phyloP scores from a whole-genome alignment of 2,329 filamentous ascomycete species.

The Aspergillus ibericus region DNA sequence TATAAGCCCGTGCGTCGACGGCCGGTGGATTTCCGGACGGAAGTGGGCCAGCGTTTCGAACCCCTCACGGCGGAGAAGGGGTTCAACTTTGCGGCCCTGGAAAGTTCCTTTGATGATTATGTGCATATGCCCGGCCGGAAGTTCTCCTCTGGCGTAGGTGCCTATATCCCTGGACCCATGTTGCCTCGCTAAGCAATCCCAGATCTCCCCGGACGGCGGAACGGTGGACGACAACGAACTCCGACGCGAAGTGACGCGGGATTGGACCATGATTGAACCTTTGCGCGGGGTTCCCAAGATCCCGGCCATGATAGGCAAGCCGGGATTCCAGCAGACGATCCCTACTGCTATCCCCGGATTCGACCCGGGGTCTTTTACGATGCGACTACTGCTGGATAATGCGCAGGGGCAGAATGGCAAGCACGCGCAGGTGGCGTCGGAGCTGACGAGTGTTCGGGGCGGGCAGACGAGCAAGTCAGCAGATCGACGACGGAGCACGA shows the following conservation, averaged over 20 bases:
- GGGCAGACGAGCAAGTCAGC: background rate
- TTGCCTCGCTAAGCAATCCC: background rate
- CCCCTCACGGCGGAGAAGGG: constrained; percentile 36
- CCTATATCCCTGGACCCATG: background rate
- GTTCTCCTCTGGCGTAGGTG: constrained; percentile 30
- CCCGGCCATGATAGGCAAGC: background rate
- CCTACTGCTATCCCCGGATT: constrained; percentile 6
- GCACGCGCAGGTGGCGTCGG: constrained; percentile 3
- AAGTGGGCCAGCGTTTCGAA: constrained; percentile 48
- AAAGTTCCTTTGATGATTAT: constrained; percentile 46
- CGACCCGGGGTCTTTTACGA: constrained; percentile 8
- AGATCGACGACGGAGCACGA: background rate
- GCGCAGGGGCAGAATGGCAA: background rate
- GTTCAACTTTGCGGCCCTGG: constrained; percentile 49
- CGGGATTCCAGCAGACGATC: background rate
- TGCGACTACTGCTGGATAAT: constrained; percentile 10
- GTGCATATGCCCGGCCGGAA: constrained; percentile 48
- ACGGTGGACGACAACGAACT: constrained; percentile 11
- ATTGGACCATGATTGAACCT: constrained; percentile 12
- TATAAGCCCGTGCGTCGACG: constrained; percentile 42
- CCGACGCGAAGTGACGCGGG: constrained; percentile 8
- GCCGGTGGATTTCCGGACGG: constrained; percentile 41
- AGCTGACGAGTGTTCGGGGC: background rate
- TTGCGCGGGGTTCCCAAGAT: constrained; percentile 2
- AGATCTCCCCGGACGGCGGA: constrained; percentile 22